These are phyloP conservation scores for Xanthoparmelia taractica DNA, from an alignment of 495 filamentous ascomycete genomes.

Conservation along the genomic window DNA sequence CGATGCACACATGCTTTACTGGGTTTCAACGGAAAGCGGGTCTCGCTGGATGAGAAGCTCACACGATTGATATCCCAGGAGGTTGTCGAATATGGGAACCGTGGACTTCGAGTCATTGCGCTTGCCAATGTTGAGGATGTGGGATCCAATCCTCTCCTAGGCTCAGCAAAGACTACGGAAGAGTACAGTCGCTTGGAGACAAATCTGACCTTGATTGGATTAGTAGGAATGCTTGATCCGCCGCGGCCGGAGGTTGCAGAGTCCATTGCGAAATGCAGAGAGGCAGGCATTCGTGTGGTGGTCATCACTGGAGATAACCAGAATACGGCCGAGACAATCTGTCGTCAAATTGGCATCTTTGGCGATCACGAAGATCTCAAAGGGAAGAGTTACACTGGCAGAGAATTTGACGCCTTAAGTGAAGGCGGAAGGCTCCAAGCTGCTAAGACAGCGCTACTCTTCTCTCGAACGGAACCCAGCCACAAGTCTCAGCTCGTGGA, in stretches of 20 bases:
- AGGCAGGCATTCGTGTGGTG: constrained; percentile 91
- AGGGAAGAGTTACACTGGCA: constrained; percentile 91
- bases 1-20: constrained; percentile 75
- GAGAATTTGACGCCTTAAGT: constrained; percentile 84
- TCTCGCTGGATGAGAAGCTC: constrained; percentile 60
- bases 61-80: constrained; percentile 61
- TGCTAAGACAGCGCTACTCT: constrained; percentile 78
- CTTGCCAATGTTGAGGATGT: constrained; percentile 73
- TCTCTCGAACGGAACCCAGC: constrained; percentile 91
- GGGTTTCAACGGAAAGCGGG: constrained; percentile 66
- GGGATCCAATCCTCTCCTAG: constrained; percentile 57
- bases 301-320: constrained; percentile 98
- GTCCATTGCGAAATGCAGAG: constrained; percentile 80
- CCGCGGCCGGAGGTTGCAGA: constrained; percentile 86
- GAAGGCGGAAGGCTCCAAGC: constrained; percentile 72
- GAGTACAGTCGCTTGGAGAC: constrained; percentile 86
- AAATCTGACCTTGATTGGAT: constrained; percentile 85
- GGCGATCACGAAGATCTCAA: constrained; percentile 69
- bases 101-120: constrained; percentile 90
- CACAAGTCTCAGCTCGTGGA: constrained; percentile 97
- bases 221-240: constrained; percentile 95
- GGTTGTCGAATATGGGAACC: constrained; percentile 82
- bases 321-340: constrained; percentile 95
- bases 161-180: constrained; percentile 67
- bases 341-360: constrained; percentile 94